phyloP scores from a whole-genome alignment of 768 basidiomycete species.

The Naganishia randhawae region DNA sequence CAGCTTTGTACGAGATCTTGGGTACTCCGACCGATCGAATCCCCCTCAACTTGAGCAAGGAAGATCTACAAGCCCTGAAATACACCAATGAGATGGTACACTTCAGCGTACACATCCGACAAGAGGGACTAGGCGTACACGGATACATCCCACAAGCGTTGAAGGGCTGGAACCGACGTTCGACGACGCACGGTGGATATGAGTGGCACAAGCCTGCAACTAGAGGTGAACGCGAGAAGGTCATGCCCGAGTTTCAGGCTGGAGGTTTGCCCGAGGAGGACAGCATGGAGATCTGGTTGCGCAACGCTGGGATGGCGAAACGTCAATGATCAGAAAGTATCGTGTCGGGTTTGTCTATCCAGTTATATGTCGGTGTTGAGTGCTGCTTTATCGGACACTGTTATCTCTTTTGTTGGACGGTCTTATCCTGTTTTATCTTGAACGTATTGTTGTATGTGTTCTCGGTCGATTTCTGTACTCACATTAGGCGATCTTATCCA shows the following conservation, averaged over 20 bases:
- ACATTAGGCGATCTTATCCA: no score
- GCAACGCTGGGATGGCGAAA: not conserved
- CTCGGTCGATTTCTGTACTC: no score
- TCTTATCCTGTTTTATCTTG: no score
- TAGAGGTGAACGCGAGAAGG: not conserved
- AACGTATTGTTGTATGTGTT: no score
- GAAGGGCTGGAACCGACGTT: constrained; percentile 18
- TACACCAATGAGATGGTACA: constrained; percentile 56
- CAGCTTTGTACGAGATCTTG: not conserved
- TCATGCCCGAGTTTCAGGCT: not conserved
- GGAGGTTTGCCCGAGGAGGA: constrained; percentile 4
- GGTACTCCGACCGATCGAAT: constrained; percentile 55
- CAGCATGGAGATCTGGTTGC: constrained; percentile 18
- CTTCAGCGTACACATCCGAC: constrained; percentile 1
- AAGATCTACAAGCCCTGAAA: constrained; percentile 51
- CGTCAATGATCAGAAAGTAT: no score
- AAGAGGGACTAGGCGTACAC: not conserved
- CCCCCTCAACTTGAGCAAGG: constrained; percentile 56
- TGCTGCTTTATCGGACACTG: no score
- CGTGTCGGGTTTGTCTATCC: no score
- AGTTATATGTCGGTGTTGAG: no score
- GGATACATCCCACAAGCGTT: constrained; percentile 7
- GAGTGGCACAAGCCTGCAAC: not conserved
- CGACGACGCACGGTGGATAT: not conserved
- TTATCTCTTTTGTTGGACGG: no score